These are phyloP conservation scores for Cinnamomum micranthum DNA, from an alignment of 164 flowering plant species.

Conservation along the genomic window DNA sequence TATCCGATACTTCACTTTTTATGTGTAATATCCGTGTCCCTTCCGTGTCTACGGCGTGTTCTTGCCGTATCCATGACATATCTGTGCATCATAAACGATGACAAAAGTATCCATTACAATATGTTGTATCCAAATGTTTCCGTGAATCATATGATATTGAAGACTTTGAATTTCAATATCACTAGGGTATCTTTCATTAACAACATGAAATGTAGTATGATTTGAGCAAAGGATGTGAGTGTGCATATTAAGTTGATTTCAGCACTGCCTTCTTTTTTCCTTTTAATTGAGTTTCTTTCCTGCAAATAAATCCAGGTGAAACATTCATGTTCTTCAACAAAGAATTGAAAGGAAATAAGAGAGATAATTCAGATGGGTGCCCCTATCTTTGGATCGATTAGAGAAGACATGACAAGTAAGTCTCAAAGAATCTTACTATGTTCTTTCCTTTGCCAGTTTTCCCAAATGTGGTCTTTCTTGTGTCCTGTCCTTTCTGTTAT, in stretches of 20 bases:
- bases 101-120: too few species aligned
- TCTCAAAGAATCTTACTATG: constrained; percentile 14
- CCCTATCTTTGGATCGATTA: constrained; percentile 76
- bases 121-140: too few species aligned
- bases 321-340: constrained; percentile 81
- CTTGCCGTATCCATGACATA: too few species aligned
- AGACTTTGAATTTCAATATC: background rate
- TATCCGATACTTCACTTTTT: too few species aligned
- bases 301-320: constrained; percentile 50
- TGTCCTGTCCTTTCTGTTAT: background rate
- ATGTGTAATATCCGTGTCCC: too few species aligned
- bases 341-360: constrained; percentile 79
- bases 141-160: background rate
- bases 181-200: background rate
- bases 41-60: too few species aligned
- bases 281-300: constrained; percentile 2
- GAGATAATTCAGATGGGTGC: constrained; percentile 90
- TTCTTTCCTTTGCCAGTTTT: background rate
- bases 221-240: too few species aligned
- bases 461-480: background rate
- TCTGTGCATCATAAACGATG: too few species aligned
- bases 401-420: constrained; percentile 46
- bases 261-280: background rate
- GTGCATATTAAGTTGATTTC: background rate
- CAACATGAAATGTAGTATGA: too few species aligned